Base-by-base conservation (phyloP, 305 asterid species). In the Fraxinus baroniana region DNA sequence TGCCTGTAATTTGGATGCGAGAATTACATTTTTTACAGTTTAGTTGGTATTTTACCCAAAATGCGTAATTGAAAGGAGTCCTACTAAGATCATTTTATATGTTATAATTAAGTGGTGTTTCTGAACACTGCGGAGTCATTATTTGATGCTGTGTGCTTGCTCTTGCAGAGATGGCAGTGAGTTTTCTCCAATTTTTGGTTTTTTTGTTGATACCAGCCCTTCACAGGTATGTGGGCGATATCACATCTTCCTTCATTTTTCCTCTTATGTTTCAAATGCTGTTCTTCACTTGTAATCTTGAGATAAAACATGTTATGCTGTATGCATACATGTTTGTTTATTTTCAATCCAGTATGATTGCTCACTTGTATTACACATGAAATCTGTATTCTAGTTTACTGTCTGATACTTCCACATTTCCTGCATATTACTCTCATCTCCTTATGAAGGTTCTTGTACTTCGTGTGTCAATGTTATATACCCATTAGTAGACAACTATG, bases 101-200 rank as follows among this genome's bases (percentile, higher is more conserved):
- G 55, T 26, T 41, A 73, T 73, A 74, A 13, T 17, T 30, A 36
- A 18, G 3, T 83, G 24, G 78, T 72, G 55, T 79, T 80, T 81
- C 79, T 70, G 44, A 39, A 82, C 78, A 57, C 66, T 12, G 74
- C 30, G 68, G 76, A 36, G 49, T 49, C 79, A 70, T 35, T 13
- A 17, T 78, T 84, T 26, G 13, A 60, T 35, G 12, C 1, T 79
- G 70, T 55, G 4, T 81, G 7, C 74, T 57, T 75, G 78, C n/a
- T 82, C 83, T 4, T 86, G 89, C 92, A 95, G 98, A 89, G 93
- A 91, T 84, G 95, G 97, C 83, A 87, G 86, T 71, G 92, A 91
- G 70, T 94, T 95, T 87, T 90, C 99, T 52, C 92, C 98, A 1
- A 79, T 93, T 26, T 87, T 91, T 84, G 98, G 98, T 81, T 91